Percentiles rank a stretch among this genome's conserved stretches.
Conservation (phyloP, 371 early-diverging fungal genomes). For the Mucor indicus region DNA sequence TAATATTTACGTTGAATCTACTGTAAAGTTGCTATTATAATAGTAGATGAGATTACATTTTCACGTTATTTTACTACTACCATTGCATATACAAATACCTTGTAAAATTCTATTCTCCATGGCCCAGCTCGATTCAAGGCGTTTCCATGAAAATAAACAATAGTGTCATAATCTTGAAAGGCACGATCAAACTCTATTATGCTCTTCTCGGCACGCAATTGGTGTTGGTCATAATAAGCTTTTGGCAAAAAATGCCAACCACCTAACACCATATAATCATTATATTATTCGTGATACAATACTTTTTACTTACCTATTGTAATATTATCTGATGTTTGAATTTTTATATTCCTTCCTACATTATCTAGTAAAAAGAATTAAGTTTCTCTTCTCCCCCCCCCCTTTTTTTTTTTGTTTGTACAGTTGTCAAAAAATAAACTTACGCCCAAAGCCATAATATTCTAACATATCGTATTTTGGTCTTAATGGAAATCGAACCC, state of each 20-base stretch:
- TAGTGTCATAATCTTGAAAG: slow-evolving; percentile 25
- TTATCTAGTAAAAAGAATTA: slow-evolving; percentile 21
- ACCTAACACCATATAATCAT: slow-evolving; percentile 14
- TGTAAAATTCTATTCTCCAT: slow-evolving; percentile 45
- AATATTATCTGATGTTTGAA: slow-evolving; percentile 36
- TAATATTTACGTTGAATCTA: slow-evolving; percentile 31
- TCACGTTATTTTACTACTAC: too few relatives aligned
- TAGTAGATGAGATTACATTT: not conserved
- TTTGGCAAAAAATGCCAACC: slow-evolving; percentile 47
- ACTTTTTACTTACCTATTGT: slow-evolving; percentile 29
- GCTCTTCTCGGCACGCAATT: slow-evolving; percentile 19
- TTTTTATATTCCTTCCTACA: slow-evolving; percentile 30
- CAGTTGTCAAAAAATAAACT: not conserved
- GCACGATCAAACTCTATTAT: slow-evolving; percentile 29
- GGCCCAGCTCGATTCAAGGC: slow-evolving; percentile 42
- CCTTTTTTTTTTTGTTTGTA: too few relatives aligned
- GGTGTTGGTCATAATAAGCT: slow-evolving; percentile 22
- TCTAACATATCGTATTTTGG: slow-evolving; percentile 30
- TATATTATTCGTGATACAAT: not conserved
- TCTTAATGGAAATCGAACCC: slow-evolving; percentile 29
- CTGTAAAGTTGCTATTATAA: slow-evolving; percentile 5
- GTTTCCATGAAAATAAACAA: slow-evolving; percentile 49
- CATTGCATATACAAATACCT: slow-evolving; percentile 15
- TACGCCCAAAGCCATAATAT: slow-evolving; percentile 47
- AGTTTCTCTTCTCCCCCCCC: not conserved